Base-by-base conservation (phyloP, 331 rosid species). In the Stylosanthes scabra region DNA sequence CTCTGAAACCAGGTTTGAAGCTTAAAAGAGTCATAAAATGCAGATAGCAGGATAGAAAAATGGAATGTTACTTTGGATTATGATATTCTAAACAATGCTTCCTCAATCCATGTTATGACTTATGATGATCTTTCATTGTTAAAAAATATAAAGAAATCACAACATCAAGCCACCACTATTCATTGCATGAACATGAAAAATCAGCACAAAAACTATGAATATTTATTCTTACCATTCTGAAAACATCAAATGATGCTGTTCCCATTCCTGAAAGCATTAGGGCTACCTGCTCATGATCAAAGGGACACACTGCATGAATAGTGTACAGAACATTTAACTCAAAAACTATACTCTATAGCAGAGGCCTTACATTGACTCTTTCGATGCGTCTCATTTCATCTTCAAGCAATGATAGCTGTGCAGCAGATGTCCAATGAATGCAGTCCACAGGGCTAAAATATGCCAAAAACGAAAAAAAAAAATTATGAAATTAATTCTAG, bases 361-460 rank as follows among this genome's bases (percentile, higher is more conserved):
- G 8, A 31, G 77, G 54, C 6, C 93, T 80, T 87, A 90, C 97
- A 71, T 89, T 90, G 67, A 93, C 92, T 87, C 97, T 84, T 90
- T 93, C 98, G 3, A 90, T 86, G 56, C 93, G 77, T 20, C 93
- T 90, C 97, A 93, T 90, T 85, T 93, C 98, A 79, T 93, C 97
- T 82, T 93, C 98, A 2, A 93, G 93, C 87, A 93, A 81, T 39
- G 98, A 93, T 74, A 93, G 68, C 51, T 93, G 96, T 31, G 97
- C 90, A 68, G 98, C 93, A 72, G 98, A 90, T 81, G 97, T 90
- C 98, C 98, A 93, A 67, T 93, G 97, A 81, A 93, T 93, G 88
- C 97, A 93, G 78, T 91, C 93, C 58, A 93, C 93, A 58, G 97
- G 98, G 83, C 98, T 90, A 88, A 70, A 74, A 78, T 25, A 29